A percentile compares a stretch with the other conserved stretches of the same genome.
phyloP scores from a whole-genome alignment of 208 protist species.

The Trypanosoma avium region DNA sequence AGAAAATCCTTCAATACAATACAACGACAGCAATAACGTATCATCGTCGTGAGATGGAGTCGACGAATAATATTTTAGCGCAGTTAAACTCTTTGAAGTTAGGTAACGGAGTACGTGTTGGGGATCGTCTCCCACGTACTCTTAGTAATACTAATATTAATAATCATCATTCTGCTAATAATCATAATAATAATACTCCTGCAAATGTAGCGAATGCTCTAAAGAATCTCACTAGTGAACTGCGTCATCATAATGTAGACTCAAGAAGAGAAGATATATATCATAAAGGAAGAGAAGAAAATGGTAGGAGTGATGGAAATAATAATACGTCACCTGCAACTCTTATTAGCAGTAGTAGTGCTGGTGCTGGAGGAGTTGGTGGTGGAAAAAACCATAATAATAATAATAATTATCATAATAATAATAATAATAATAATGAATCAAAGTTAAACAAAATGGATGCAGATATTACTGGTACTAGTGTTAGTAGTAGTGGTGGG shows the following conservation, averaged over 20 bases:
- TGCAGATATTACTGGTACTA: background rate
- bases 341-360: constrained; percentile 11
- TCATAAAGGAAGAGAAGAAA: background rate
- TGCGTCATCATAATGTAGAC: background rate
- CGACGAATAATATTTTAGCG: constrained; percentile 7
- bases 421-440: constrained; percentile 3
- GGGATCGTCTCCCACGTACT: background rate
- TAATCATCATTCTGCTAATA: too few relatives aligned
- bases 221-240: constrained; percentile 4
- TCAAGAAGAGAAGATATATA: too few relatives aligned
- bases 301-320: background rate
- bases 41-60: constrained; percentile 5
- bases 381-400: background rate
- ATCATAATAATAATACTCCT: too few relatives aligned
- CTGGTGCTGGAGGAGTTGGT: background rate
- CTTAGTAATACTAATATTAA: too few relatives aligned
- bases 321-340: constrained; percentile 5
- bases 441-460: background rate
- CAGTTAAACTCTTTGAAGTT: constrained; percentile 21
- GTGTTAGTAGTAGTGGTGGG: background rate
- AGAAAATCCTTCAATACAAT: too few relatives aligned
- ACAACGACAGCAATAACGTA: background rate
- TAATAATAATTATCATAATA: too few relatives aligned
- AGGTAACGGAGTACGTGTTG: constrained; percentile 22
- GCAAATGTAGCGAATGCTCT: constrained; percentile 9